Base-by-base conservation (phyloP, 306 rosid species). In the Bauhinia variegata region DNA sequence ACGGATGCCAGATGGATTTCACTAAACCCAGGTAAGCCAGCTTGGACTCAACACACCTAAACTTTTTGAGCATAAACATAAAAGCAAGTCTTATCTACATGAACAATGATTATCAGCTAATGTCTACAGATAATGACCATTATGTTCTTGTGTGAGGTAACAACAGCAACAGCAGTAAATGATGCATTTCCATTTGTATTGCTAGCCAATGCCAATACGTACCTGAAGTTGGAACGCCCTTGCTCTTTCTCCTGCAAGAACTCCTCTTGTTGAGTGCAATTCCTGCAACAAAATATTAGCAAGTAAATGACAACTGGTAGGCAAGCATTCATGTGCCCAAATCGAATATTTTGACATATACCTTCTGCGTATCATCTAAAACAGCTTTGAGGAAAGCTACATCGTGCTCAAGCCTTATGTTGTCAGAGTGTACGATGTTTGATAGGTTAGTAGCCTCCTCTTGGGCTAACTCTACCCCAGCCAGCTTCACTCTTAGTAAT, bases 321-420 rank as follows among this genome's bases (percentile, higher is more conserved):
- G 15, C 37, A 66, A 52, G 48, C 13, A 37, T 62, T 54, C 44
- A 37, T 59, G 28, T 36, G 54, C 59, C 39, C 54, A 12, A 50
- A 30, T 60, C 57, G 64, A 63, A 64, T 32, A 59, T 54, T 41
- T 43, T 7, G 19, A 48, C 46, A 41, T 13, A 5, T 80, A 93
- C 97, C 97, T 93, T 90, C 67, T 90, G 99, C 11, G 97, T 93
- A 73, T 93, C 99, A 55, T 93, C 99, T 64, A 88, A 86, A 61
- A 93, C 85, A 36, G 97, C 99, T 84, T 93, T 93, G 84, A 93
- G 97, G 68, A 93, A 93, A 68, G 99, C 99, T 81, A 93, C 97
- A 47, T 93, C 99, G 54, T 88, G 99, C 77, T 93, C 99, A 11
- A 93, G 97, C 77, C 97, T 80, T 11, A 89, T 95, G 55, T 93